Evolutionary conservation across 305 asterid species (phyloP).

Genomic region (Stenogyne calaminthoides): DNA sequence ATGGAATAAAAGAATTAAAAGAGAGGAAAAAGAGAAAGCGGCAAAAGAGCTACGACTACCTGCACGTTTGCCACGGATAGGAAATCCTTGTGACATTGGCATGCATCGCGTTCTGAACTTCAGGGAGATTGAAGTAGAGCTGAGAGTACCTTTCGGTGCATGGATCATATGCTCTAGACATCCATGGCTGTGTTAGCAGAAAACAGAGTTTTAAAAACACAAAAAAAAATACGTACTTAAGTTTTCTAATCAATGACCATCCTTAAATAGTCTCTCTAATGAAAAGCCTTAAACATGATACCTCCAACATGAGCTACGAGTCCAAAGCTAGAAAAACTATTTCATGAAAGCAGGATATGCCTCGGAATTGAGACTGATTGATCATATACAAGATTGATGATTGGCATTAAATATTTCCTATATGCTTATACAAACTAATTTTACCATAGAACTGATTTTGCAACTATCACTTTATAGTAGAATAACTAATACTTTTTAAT

Average conservation of each 20-base stretch:
- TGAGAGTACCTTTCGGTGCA: slow-evolving; percentile 79
- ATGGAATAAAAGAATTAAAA: neutral
- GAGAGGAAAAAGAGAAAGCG: slow-evolving; percentile 18
- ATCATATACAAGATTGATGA: neutral
- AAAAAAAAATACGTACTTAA: neutral
- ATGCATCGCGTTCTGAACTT: slow-evolving; percentile 87
- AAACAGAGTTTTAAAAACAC: slow-evolving; percentile 21
- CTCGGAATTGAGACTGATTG: neutral
- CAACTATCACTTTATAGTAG: too few relatives aligned
- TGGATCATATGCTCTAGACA: slow-evolving; percentile 91
- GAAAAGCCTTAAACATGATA: neutral
- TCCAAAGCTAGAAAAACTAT: neutral
- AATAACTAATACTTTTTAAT: too few relatives aligned
- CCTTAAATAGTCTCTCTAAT: neutral
- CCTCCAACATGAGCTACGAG: neutral
- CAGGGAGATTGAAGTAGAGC: slow-evolving; percentile 77
- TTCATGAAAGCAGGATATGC: neutral
- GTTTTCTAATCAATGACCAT: neutral
- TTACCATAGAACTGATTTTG: too few relatives aligned
- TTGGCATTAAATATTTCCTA: neutral
- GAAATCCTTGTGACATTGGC: slow-evolving; percentile 73
- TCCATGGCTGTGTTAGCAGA: slow-evolving; percentile 71
- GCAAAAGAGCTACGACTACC: slow-evolving; percentile 41
- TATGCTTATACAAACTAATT: too few relatives aligned
- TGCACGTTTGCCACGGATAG: slow-evolving; percentile 88